Conservation (phyloP, 2,329 filamentous ascomycete species). For the Orbilia javanica region DNA sequence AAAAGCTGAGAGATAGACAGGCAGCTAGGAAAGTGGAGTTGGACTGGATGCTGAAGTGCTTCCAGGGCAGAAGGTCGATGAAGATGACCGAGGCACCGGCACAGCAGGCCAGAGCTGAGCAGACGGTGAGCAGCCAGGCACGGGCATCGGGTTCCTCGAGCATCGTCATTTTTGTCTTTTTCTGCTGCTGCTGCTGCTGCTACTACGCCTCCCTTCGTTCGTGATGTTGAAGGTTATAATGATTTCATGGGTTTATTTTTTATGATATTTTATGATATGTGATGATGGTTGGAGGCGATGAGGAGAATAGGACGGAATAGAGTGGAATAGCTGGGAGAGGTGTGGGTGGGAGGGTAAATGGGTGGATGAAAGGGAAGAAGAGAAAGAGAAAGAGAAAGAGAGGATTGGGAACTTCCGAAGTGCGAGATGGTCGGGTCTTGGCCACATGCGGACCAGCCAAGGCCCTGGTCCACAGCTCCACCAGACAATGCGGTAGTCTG, state of each 20-base stretch:
- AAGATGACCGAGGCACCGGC: slow-evolving; percentile 50
- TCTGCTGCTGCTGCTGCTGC: background rate
- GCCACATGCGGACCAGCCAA: too few species aligned
- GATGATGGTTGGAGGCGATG: background rate
- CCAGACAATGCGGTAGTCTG: background rate
- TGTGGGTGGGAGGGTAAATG: too few species aligned
- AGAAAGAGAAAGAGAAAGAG: background rate
- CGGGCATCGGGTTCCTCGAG: slow-evolving; percentile 45
- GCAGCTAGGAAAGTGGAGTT: slow-evolving; percentile 88
- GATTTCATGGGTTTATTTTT: background rate
- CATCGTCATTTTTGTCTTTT: slow-evolving; percentile 29
- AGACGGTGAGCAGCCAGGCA: slow-evolving; percentile 46
- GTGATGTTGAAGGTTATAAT: background rate
- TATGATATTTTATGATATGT: background rate
- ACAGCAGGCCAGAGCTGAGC: slow-evolving; percentile 51
- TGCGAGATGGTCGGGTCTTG: slow-evolving; percentile 33
- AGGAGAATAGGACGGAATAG: too few species aligned
- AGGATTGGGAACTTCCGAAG: slow-evolving; percentile 41
- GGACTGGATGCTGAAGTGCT: slow-evolving; percentile 86
- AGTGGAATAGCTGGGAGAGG: too few species aligned
- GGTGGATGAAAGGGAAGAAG: background rate
- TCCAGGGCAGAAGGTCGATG: slow-evolving; percentile 63
- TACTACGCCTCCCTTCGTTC: background rate
- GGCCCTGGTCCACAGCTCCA: too few species aligned
- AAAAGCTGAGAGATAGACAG: slow-evolving; percentile 88